Conservation (phyloP, 441 rosid genomes). For the Mallotus repandus region DNA sequence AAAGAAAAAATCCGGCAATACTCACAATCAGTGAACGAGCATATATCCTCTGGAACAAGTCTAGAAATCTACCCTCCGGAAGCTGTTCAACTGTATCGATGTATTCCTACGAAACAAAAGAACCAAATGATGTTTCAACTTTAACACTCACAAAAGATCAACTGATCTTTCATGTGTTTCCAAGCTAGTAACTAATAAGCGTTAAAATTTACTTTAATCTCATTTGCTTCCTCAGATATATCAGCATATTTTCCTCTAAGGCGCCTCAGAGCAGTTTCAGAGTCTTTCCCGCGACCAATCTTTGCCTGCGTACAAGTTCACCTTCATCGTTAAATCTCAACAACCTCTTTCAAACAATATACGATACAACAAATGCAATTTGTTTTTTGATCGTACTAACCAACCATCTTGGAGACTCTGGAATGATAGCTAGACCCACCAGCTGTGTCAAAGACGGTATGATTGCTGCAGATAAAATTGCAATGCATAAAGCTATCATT, state of each 20-base stretch:
- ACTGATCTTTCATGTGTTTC: not conserved
- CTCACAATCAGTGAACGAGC: slow-evolving; percentile 54
- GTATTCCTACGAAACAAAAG: slow-evolving; percentile 30
- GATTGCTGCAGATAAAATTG: slow-evolving; percentile 28
- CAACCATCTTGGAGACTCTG: slow-evolving; percentile 78
- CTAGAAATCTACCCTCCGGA: slow-evolving; percentile 27
- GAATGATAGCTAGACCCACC: slow-evolving; percentile 45
- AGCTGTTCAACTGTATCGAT: slow-evolving; percentile 27
- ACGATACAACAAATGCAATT: not conserved
- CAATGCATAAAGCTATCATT: not conserved
- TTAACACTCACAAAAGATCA: too few relatives aligned
- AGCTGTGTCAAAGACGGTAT: slow-evolving; percentile 48
- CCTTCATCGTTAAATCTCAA: not conserved
- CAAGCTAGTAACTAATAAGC: not conserved
- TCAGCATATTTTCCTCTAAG: slow-evolving; percentile 52
- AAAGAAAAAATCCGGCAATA: not conserved
- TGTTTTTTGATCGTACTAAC: slow-evolving; percentile 22
- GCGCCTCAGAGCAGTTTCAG: slow-evolving; percentile 41
- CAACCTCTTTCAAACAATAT: not conserved
- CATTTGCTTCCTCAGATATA: slow-evolving; percentile 50
- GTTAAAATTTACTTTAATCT: slow-evolving; percentile 43
- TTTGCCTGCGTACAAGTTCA: slow-evolving; percentile 36
- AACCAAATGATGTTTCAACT: too few relatives aligned
- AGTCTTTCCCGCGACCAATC: slow-evolving; percentile 46
- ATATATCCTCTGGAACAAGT: slow-evolving; percentile 47